A percentile compares a stretch with the other conserved stretches of the same genome.
phyloP scores from a whole-genome alignment of 768 basidiomycete genomes.

The Piloderma croceum region DNA sequence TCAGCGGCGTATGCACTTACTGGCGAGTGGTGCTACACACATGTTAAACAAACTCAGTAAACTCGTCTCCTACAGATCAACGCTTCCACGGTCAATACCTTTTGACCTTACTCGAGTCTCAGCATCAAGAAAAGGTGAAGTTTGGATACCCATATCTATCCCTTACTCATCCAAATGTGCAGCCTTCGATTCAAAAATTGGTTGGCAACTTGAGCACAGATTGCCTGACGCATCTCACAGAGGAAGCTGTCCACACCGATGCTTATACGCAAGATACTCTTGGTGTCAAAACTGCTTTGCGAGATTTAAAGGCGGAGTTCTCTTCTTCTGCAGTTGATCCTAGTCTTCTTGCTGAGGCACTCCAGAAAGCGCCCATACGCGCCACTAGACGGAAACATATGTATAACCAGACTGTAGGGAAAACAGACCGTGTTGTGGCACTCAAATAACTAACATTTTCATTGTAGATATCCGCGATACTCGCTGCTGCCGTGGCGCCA shows the following conservation, averaged over 20 bases:
- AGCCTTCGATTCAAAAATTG: slow-evolving; percentile 77
- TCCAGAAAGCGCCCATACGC: slow-evolving; percentile 37
- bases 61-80: slow-evolving; percentile 40
- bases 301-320: slow-evolving; percentile 47
- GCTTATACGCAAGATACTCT: slow-evolving; percentile 47
- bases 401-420: slow-evolving; percentile 45
- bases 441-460: slow-evolving; percentile 6
- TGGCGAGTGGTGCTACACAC: slow-evolving; percentile 37
- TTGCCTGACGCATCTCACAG: slow-evolving; percentile 51
- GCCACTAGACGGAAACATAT: slow-evolving; percentile 39
- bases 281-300: slow-evolving; percentile 43
- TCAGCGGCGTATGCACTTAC: slow-evolving; percentile 64
- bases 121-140: slow-evolving; percentile 78
- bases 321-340: slow-evolving; percentile 36
- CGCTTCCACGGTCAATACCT: slow-evolving; percentile 53
- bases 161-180: slow-evolving; percentile 1
- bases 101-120: slow-evolving; percentile 61
- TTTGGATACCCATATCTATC: not conserved
- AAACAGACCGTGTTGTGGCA: slow-evolving; percentile 3
- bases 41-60: not conserved
- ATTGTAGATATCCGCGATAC: slow-evolving; percentile 60
- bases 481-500: slow-evolving; percentile 53
- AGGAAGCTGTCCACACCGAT: slow-evolving; percentile 61
- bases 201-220: slow-evolving; percentile 60
- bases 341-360: slow-evolving; percentile 38